Evolutionary conservation across 2,329 filamentous ascomycete species (phyloP).

Genomic region (Dothideomycetes sp.): DNA sequence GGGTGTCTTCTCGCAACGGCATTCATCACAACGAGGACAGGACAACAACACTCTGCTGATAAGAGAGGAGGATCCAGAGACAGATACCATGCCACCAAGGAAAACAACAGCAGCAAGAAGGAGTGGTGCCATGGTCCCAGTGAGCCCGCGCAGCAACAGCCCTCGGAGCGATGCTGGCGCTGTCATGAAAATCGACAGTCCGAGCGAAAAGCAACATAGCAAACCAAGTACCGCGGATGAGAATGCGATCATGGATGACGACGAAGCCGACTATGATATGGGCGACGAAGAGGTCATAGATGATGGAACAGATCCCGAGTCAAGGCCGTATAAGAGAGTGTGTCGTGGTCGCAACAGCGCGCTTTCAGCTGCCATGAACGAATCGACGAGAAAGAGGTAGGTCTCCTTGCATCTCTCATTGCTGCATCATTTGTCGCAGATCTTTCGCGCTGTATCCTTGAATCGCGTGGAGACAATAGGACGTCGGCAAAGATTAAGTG

Average conservation of each 20-base stretch:
- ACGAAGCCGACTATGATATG: constrained; percentile 6
- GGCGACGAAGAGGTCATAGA: constrained; percentile 1
- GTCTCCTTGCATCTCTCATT: no score
- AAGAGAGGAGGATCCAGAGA: no score
- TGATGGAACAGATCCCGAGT: background rate
- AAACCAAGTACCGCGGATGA: constrained; percentile 4
- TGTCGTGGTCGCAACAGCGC: constrained; percentile 12
- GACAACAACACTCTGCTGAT: no score
- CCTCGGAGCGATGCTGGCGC: background rate
- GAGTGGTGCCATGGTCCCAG: background rate
- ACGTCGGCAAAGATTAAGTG: no score
- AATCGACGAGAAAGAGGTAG: constrained; percentile 6
- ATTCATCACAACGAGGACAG: no score
- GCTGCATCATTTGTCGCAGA: no score
- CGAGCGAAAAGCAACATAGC: constrained; percentile 6
- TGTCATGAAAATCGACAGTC: constrained; percentile 8
- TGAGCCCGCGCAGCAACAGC: constrained; percentile 4
- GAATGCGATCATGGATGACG: constrained; percentile 6
- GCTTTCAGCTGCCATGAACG: constrained; percentile 10
- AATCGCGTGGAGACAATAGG: no score
- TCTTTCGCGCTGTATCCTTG: no score
- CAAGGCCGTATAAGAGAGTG: constrained; percentile 10
- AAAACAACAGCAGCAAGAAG: background rate
- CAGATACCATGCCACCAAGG: constrained; percentile 8
- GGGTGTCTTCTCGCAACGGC: no score